Base-by-base conservation (phyloP, 2,329 filamentous ascomycete genomes). In the Westerdykella ornata region DNA sequence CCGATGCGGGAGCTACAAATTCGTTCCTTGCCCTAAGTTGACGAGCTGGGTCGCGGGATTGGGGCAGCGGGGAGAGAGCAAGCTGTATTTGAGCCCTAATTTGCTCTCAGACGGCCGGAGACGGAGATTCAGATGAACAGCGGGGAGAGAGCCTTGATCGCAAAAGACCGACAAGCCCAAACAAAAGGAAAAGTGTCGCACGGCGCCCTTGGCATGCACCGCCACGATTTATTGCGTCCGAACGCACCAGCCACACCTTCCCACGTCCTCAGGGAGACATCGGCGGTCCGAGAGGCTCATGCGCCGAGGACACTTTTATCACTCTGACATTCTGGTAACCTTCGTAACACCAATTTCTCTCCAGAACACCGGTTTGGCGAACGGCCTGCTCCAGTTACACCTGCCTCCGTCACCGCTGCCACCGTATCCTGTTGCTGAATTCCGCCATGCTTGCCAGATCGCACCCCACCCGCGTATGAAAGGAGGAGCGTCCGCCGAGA, bases 21-120 rank as follows among this genome's bases (percentile, higher is more conserved):
- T 55, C 51, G 43, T 26, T 26, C 22, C 22, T 26, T 7, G 22
- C 47, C 44, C 41, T 42, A 45, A 42, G 45, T 38, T 45, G 46
- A 2, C 12, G 43, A 51, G 49, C 50, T 22, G 55, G 32, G 57
- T 61, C 57, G 53, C 59, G 55, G 49, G 37, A 45, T 53, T 48
- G 48, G 44, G 47, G 48, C 51, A 54, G 48, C 42, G 39, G 37
- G 37, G 42, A 46, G 42, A 43, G 37, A 39, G 52, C 48, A 46
- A 46, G 42, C 47, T 48, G 48, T 47, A 48, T 54, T 49, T 52
- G 43, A 44, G 47, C 46, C 38, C 30, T 26, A 26, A 26, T 26
- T 26, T 26, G 22, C 22, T 33, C 14, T 33, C 31, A 18, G 14
- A 33, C 7, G 14, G 31, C 31, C 31, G 14, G 14, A 26, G 22